phyloP scores from a whole-genome alignment of 805 yeast genomes.

The Ogataea populi-albae region DNA sequence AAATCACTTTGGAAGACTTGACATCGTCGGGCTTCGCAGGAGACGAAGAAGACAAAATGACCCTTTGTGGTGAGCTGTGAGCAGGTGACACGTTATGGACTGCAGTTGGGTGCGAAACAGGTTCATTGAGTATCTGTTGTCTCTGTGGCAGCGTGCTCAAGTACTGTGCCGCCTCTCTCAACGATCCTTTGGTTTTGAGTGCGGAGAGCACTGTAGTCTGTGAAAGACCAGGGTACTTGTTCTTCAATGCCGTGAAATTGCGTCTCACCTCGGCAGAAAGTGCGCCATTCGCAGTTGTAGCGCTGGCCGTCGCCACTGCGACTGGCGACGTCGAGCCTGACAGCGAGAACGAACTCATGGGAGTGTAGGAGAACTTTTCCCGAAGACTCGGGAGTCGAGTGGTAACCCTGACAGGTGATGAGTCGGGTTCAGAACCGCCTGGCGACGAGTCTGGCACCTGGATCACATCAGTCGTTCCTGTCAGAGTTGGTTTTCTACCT shows the following conservation, averaged over 20 bases:
- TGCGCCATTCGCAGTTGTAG: constrained; percentile 13
- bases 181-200: constrained; percentile 29
- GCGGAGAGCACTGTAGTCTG: constrained; percentile 31
- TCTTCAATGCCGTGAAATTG: constrained; percentile 30
- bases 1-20: constrained; percentile 28
- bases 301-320: not conserved
- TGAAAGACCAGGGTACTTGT: constrained; percentile 32
- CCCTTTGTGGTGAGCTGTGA: constrained; percentile 4
- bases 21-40: constrained; percentile 21
- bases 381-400: constrained; percentile 34
- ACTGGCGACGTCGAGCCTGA: not conserved
- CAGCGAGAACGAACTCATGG: constrained; percentile 10
- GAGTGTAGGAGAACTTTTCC: constrained; percentile 41
- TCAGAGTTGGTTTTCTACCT: too few relatives aligned
- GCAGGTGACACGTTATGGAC: constrained; percentile 10
- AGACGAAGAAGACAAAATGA: constrained; percentile 19
- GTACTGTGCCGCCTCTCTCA: constrained; percentile 31
- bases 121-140: constrained; percentile 1
- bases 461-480: constrained; percentile 20
- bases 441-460: constrained; percentile 56
- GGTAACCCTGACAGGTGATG: constrained; percentile 24
- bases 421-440: constrained; percentile 12
- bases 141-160: constrained; percentile 25
- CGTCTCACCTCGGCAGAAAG: constrained; percentile 26
- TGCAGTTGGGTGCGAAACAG: constrained; percentile 12